Base-by-base conservation (phyloP, 2,329 filamentous ascomycete species). In the Paramyrothecium sp. region DNA sequence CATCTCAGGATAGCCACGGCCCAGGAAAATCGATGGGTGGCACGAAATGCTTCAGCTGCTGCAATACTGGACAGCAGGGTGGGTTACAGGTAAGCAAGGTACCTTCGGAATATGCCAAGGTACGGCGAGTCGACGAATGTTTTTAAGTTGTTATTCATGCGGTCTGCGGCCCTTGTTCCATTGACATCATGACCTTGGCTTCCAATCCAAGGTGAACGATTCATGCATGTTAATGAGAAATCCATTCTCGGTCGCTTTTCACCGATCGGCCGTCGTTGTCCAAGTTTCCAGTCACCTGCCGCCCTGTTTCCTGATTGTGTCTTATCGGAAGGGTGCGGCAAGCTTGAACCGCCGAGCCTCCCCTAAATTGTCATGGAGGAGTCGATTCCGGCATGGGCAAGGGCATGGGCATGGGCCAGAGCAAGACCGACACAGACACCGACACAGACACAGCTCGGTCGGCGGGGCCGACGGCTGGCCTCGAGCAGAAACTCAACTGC, bases 401-500 rank as follows among this genome's bases (percentile, higher is more conserved):
- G 38, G 13, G 13, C n/a, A 44, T n/a, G n/a, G n/a, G n/a, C n/a
- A n/a, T 4, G 13, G 38, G 13, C n/a, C n/a, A 19, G 38, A 44
- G 13, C n/a, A 44, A 44, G 26, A 30, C 26, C 26, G 26, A 44
- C 13, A n/a, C n/a, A n/a, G n/a, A n/a, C n/a, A n/a, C n/a, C n/a
- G n/a, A n/a, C n/a, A n/a, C n/a, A n/a, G n/a, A n/a, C n/a, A 44
- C 38, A 44, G 38, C 38, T 19, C 13, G 58, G 61, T 67, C 66
- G 66, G 65, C 62, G 63, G 64, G 62, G 61, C 66, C 65, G 65
- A 67, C 57, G 17, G 38, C 19, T 30, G 51, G 11, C 13, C 26
- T 21, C 7, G 16, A 17, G 55, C 56, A 57, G 48, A 63, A 68
- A 63, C 64, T 64, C 62, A 67, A 68, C 66, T 67, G 66, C 66